A percentile compares a stretch with the other conserved stretches of the same genome.
These are phyloP conservation scores for Amphirosellinia nigrospora DNA, from an alignment of 495 filamentous ascomycete genomes.

Conservation along the genomic window DNA sequence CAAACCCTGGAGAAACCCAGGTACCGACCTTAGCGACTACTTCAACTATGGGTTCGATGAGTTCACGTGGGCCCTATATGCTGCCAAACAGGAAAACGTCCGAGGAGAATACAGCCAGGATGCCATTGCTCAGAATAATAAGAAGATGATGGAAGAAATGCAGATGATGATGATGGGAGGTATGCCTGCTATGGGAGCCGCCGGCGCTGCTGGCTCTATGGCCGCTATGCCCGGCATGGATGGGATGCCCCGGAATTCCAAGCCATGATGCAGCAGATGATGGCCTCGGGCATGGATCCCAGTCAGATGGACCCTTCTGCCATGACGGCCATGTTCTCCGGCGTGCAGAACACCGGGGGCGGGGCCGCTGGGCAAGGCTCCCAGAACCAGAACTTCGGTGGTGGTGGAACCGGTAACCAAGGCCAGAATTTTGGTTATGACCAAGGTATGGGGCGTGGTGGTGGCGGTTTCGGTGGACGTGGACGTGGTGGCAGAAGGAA, in stretches of 20 bases:
- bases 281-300: slow-evolving; percentile 81
- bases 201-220: slow-evolving; percentile 59
- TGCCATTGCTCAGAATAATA: slow-evolving; percentile 69
- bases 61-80: slow-evolving; percentile 97
- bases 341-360: slow-evolving; percentile 50
- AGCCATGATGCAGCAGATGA: slow-evolving; percentile 82
- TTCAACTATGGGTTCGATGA: slow-evolving; percentile 99
- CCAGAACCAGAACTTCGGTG: slow-evolving; percentile 54
- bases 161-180: slow-evolving; percentile 85
- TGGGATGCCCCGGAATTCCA: slow-evolving; percentile 80
- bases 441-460: slow-evolving; percentile 56
- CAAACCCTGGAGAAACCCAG: slow-evolving; percentile 95
- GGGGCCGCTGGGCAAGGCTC: slow-evolving; percentile 46
- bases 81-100: slow-evolving; percentile 81
- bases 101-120: slow-evolving; percentile 68
- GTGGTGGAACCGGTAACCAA: slow-evolving; percentile 52
- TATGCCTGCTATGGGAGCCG: slow-evolving; percentile 63
- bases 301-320: slow-evolving; percentile 71
- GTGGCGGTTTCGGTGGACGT: slow-evolving; percentile 48
- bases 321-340: slow-evolving; percentile 58
- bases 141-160: slow-evolving; percentile 88
- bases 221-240: slow-evolving; percentile 72
- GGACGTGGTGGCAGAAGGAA: slow-evolving; percentile 49
- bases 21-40: slow-evolving; percentile 94
- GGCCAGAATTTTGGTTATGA: slow-evolving; percentile 64